Percentiles rank a stretch among this genome's conserved stretches.
These are phyloP conservation scores for Angophora floribunda DNA, from an alignment of 345 rosid species.

Conservation along the genomic window DNA sequence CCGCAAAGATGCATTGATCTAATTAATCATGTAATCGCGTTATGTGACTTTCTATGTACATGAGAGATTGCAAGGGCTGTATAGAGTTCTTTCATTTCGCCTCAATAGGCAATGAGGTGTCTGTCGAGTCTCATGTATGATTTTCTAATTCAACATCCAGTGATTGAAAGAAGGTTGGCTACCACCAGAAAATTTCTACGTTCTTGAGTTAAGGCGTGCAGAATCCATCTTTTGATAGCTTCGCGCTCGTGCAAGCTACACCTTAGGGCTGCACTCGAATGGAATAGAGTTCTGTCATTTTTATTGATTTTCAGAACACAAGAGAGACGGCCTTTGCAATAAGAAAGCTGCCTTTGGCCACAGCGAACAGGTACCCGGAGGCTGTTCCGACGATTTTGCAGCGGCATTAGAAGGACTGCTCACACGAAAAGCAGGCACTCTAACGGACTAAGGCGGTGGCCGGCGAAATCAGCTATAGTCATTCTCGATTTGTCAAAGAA, in stretches of 20 bases:
- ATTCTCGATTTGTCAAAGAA: conserved; percentile 30
- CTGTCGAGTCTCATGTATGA: background rate
- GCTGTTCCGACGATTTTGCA: conserved; percentile 63
- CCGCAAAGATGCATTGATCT: accelerated
- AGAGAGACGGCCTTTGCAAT: conserved; percentile 57
- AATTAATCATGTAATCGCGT: background rate
- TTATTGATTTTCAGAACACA: conserved; percentile 30
- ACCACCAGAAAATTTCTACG: background rate
- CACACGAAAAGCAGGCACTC: conserved; percentile 68
- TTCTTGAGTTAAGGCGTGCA: background rate
- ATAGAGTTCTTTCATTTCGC: background rate
- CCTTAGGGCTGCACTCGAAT: background rate
- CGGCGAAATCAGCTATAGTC: conserved; percentile 24
- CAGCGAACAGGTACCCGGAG: conserved; percentile 62
- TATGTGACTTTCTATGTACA: background rate
- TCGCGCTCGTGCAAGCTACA: background rate
- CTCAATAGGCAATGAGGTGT: background rate
- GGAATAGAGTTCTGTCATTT: background rate
- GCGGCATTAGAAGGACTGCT: conserved; percentile 63
- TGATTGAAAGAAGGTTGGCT: background rate
- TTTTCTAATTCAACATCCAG: background rate
- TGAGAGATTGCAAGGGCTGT: background rate
- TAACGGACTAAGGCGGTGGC: conserved; percentile 72
- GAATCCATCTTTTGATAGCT: background rate
- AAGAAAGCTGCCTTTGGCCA: conserved; percentile 42